These are phyloP conservation scores for Fusarium citri DNA, from an alignment of 2,329 filamentous ascomycete genomes.

Conservation along the genomic window DNA sequence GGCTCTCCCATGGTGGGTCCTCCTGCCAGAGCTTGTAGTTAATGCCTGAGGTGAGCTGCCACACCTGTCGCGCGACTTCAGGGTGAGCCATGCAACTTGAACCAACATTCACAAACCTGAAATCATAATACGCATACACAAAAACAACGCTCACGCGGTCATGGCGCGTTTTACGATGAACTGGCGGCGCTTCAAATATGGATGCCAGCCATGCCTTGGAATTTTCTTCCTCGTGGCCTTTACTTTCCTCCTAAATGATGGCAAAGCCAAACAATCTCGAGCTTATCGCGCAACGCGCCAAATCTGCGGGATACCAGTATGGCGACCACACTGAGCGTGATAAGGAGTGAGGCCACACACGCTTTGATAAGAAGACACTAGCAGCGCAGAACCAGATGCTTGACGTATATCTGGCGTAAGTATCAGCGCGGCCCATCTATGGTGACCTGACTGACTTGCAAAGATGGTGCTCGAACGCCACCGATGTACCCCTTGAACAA, in stretches of 20 bases:
- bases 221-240: too few relatives aligned
- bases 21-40: too few relatives aligned
- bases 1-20: too few relatives aligned
- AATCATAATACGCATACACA: neutral
- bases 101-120: constrained; percentile 4
- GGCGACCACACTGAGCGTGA: neutral
- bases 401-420: neutral
- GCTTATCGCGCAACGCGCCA: neutral
- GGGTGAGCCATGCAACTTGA: constrained; percentile 10
- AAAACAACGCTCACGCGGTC: too few relatives aligned
- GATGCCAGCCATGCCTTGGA: too few relatives aligned
- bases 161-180: too few relatives aligned
- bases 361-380: neutral
- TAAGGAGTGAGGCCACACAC: neutral
- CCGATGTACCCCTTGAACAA: neutral
- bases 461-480: neutral
- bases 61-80: constrained; percentile 1
- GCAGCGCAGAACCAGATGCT: neutral
- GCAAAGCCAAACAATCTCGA: neutral
- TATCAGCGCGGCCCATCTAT: neutral
- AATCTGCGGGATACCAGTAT: neutral
- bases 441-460: neutral
- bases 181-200: too few relatives aligned
- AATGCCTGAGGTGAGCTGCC: neutral
- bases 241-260: too few relatives aligned